Evolutionary conservation across 805 yeast species (phyloP), one percentile per base, ranked within the genome.

Genomic region (Maudiozyma serrabonitensis): DNA sequence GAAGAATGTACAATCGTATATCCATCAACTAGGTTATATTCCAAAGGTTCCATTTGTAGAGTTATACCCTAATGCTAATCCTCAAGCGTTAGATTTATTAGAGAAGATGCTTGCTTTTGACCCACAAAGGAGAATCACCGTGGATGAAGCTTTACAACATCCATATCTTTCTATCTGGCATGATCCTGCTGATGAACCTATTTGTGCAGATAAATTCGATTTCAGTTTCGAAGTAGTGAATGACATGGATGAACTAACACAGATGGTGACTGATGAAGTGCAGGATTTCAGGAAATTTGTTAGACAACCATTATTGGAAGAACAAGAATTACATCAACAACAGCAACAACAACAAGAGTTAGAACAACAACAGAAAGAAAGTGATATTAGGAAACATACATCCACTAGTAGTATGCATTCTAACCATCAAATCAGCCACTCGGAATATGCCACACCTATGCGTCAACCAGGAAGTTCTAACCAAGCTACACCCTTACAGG

Each of bases 91-190:
- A 40, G 97, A 91, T 62, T 66, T 89, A 54, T 72, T 89, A 49
- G 82, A 81, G 49, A 78, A 73, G 56, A 79, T 93, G 84, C 74
- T 93, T 37, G 80, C 90, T n/a, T 76, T 93, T 55, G 95, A 91
- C 63, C 98, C 98, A 3, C 75, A 73, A 43, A 76, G 79, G 58
- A 77, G 99, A 66, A 84, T 90, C 49, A 81, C 89, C 0, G 98
- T 90, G 3, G 88, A 85, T 50, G 84, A 88, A 57, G 97, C 98
- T 0, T 72, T 93, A 46, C 75, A 74, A 52, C 99, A 93, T 68
- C 96, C 96, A 8, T 93, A 91, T 64, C 69, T 93, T 49, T 75
- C 81, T 44, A 78, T 86, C 32, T 93, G 96, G 90, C 97, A 88
- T 63, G 96, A 89, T 66, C 93, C 96, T 6, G 76, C 78, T 31